Conservation (phyloP, 306 rosid species). For the Cucumis cinereus region DNA sequence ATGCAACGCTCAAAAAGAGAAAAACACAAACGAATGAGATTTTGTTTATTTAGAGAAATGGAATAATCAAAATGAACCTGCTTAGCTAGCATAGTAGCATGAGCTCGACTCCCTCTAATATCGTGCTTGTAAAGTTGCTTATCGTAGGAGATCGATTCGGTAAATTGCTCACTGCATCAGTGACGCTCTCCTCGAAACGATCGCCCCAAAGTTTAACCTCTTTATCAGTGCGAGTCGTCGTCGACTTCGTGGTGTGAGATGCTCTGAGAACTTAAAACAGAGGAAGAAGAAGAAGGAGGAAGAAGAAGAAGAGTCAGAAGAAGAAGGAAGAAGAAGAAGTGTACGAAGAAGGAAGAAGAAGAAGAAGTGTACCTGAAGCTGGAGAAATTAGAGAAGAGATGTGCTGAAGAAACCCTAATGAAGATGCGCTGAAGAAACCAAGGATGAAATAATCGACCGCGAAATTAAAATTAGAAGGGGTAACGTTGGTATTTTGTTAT, state of each 20-base stretch:
- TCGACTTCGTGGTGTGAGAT: neutral
- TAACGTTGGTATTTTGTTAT: too few species aligned
- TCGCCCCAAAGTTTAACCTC: slow-evolving; percentile 96
- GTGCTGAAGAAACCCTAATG: too few species aligned
- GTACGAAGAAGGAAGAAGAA: too few species aligned
- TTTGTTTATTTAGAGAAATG: neutral
- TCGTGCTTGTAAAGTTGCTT: slow-evolving; percentile 77
- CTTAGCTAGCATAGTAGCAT: slow-evolving; percentile 85
- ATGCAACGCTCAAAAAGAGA: neutral
- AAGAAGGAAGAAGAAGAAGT: too few species aligned
- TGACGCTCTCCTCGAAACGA: slow-evolving; percentile 76
- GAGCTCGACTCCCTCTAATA: slow-evolving; percentile 77
- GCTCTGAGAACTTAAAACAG: neutral
- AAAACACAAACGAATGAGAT: neutral
- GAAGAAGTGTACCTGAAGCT: too few species aligned
- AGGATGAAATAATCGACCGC: too few species aligned
- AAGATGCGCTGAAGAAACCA: too few species aligned
- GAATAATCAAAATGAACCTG: slow-evolving; percentile 32
- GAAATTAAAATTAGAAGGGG: too few species aligned
- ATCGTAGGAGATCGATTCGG: slow-evolving; percentile 86
- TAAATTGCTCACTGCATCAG: slow-evolving; percentile 86
- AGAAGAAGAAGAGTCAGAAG: too few species aligned
- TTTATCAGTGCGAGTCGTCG: slow-evolving; percentile 19
- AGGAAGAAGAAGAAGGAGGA: too few species aligned
- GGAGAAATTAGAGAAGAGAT: too few species aligned